Conservation (phyloP, 352 stramenopile genomes). For the Pythium aquatile region DNA sequence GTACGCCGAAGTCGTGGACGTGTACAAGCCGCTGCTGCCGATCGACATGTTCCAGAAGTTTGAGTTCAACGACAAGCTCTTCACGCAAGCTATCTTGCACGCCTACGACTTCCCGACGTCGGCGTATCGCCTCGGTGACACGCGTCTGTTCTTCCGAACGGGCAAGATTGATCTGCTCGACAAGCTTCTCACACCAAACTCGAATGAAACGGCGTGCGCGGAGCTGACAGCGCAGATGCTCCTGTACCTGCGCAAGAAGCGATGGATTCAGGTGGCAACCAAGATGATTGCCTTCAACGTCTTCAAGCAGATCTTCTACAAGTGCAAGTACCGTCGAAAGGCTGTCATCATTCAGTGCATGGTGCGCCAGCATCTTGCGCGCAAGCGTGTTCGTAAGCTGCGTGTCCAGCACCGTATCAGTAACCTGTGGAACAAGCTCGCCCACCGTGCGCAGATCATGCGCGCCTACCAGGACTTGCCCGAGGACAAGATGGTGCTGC, state of each 20-base stretch:
- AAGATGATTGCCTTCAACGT: slow-evolving; percentile 71
- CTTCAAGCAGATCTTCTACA: slow-evolving; percentile 67
- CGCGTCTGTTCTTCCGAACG: slow-evolving; percentile 81
- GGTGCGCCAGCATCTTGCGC: slow-evolving; percentile 68
- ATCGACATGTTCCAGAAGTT: slow-evolving; percentile 67
- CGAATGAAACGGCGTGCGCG: slow-evolving; percentile 22
- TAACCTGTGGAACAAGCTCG: slow-evolving; percentile 61
- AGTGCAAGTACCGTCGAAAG: slow-evolving; percentile 68
- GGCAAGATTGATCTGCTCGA: slow-evolving; percentile 86
- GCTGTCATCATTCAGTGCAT: slow-evolving; percentile 79
- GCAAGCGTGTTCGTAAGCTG: slow-evolving; percentile 65
- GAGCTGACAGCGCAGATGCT: slow-evolving; percentile 42
- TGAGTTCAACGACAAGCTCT: slow-evolving; percentile 82
- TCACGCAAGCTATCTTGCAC: slow-evolving; percentile 81
- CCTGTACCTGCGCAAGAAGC: slow-evolving; percentile 73
- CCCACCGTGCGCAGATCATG: slow-evolving; percentile 71
- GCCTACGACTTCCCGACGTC: slow-evolving; percentile 73
- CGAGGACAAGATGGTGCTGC: slow-evolving; percentile 84
- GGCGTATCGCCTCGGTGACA: slow-evolving; percentile 79
- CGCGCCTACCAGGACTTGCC: slow-evolving; percentile 67
- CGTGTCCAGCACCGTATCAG: slow-evolving; percentile 60
- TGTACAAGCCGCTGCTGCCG: slow-evolving; percentile 72
- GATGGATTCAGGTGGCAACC: slow-evolving; percentile 68
- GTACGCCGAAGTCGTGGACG: slow-evolving; percentile 83
- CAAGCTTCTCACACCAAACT: slow-evolving; percentile 61